Evolutionary conservation across 768 basidiomycete genomes (phyloP).

Genomic region (Amanita subjunquillea): DNA sequence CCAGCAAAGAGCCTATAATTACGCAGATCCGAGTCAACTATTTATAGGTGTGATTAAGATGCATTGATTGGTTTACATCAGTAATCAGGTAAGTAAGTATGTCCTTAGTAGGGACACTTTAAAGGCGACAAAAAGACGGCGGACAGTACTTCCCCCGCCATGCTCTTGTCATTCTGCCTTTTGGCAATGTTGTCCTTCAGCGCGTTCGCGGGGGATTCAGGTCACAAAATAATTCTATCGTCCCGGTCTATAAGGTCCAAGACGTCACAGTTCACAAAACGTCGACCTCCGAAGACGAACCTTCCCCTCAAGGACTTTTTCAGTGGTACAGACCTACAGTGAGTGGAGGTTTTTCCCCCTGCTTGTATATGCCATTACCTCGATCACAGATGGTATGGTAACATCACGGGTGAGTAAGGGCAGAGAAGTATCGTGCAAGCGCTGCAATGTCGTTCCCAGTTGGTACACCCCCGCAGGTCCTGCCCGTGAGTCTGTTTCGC

Average conservation of each 20-base stretch:
- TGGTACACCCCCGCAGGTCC: conserved; percentile 41
- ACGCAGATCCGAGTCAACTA: too few relatives aligned
- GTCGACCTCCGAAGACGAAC: conserved; percentile 26
- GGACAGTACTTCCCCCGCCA: not conserved
- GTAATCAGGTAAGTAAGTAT: too few relatives aligned
- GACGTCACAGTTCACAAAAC: conserved; percentile 11
- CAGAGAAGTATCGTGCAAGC: not conserved
- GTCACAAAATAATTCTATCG: conserved; percentile 22
- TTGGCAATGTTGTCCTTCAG: not conserved
- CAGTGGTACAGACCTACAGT: conserved; percentile 50
- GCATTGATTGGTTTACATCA: too few relatives aligned
- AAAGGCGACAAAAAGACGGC: too few relatives aligned
- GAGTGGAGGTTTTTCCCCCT: conserved; percentile 9
- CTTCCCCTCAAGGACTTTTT: conserved; percentile 43
- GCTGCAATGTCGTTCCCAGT: conserved; percentile 17
- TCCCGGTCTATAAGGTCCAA: conserved; percentile 16
- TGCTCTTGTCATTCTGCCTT: not conserved
- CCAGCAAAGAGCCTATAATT: too few relatives aligned
- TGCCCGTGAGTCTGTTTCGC: conserved; percentile 18
- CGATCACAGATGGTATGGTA: conserved; percentile 37
- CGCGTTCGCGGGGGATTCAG: conserved; percentile 8
- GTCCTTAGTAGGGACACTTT: too few relatives aligned
- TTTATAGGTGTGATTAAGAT: too few relatives aligned
- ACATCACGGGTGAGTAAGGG: conserved; percentile 29
- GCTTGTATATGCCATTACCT: not conserved